Evolutionary conservation across 176 grass and related monocot genomes (phyloP), one percentile per base, ranked within the genome.

Genomic region (Paspalum notatum): DNA sequence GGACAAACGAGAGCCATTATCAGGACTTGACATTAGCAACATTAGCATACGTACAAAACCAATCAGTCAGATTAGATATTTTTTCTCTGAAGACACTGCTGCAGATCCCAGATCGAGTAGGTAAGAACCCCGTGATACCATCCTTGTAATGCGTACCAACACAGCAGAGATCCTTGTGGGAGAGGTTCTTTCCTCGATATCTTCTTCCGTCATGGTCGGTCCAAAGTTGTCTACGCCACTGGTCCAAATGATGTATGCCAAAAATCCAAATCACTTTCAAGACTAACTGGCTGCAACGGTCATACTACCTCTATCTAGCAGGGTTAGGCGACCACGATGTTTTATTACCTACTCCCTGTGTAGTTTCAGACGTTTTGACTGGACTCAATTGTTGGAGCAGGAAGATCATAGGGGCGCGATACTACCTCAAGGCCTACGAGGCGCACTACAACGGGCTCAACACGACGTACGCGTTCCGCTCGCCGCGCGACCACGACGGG

Each of bases 371-470:
- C n/a, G n/a, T n/a, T n/a, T 68, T 68, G 66, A 46, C 20, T 17
- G 12, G 59, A 15, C 13, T 62, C 59, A 25, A n/a, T 4, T 26
- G 12, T 48, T 10, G n/a, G 21, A 21, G 62, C 89, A 98, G 96
- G 79, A 98, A 98, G 82, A 67, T 98, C 24, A 91, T 98, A 12
- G 92, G 96, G 8, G 96, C 96, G 11, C 89, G 96, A 18, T 98
- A 89, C 75, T 98, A 98, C 86, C 16, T 98, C 74, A 98, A 98
- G 78, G 82, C 78, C 0, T 98, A 98, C 26, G 88, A 95, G 59
- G 88, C 88, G 50, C 42, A 52, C 76, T 44, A 98, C 77, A 77
- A 76, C 14, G 25, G 73, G 5, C 61, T 95, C n/a, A 98, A 98
- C 84, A 72, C 63, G 1, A 94, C 86, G 18, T 56, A 73, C 38